Evolutionary conservation across 352 stramenopile genomes (phyloP).

Genomic region (Thraustochytrium sp.): DNA sequence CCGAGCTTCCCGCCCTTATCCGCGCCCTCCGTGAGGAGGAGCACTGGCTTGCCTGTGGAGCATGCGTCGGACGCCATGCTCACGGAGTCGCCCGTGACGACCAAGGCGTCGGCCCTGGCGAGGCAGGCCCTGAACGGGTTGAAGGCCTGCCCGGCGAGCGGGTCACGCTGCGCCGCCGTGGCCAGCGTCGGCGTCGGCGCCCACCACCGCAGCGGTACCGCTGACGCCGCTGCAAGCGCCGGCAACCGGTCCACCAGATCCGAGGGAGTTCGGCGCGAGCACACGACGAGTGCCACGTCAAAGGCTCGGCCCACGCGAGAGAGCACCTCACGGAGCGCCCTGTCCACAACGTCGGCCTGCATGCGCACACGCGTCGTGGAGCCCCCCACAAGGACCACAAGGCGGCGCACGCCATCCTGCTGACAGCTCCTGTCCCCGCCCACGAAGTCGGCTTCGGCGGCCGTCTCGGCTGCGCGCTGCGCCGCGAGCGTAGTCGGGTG

Average conservation of each 20-base stretch:
- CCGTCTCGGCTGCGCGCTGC: neutral
- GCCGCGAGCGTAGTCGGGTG: neutral
- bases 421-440: neutral
- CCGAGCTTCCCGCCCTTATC: neutral
- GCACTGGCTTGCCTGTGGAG: neutral
- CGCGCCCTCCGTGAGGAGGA: neutral
- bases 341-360: neutral
- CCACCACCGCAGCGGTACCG: neutral
- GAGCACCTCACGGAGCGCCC: neutral
- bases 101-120: neutral
- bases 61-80: constrained; percentile 16
- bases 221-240: neutral
- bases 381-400: neutral
- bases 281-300: neutral
- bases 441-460: neutral
- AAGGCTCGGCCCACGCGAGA: neutral
- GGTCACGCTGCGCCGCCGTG: neutral
- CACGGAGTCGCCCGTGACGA: constrained; percentile 26
- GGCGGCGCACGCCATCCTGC: neutral
- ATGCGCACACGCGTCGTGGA: neutral
- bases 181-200: neutral
- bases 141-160: neutral
- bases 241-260: neutral
- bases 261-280: neutral
- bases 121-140: constrained; percentile 2